Evolutionary conservation across 1,284 basidiomycete species (phyloP).

Genomic region (Tranzscheliella williamsii): DNA sequence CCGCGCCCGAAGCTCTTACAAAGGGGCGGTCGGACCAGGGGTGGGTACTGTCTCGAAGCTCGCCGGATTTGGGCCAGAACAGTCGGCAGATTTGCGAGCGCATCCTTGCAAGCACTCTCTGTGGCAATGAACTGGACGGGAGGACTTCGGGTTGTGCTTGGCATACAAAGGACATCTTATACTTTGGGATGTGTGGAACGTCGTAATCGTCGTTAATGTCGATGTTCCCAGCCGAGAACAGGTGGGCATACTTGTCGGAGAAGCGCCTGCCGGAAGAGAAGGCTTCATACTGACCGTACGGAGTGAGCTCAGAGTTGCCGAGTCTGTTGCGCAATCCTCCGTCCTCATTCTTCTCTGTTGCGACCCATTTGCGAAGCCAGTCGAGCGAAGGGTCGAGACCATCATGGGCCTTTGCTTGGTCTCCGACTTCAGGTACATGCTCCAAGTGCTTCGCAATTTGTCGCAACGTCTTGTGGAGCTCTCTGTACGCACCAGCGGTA

Average conservation of each 20-base stretch:
- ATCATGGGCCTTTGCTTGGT: neutral
- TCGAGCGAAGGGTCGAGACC: constrained; percentile 17
- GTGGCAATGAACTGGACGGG: neutral
- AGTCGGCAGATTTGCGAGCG: neutral
- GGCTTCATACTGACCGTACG: constrained; percentile 36
- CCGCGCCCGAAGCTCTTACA: constrained; percentile 27
- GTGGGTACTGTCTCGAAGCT: neutral
- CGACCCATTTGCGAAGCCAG: constrained; percentile 25
- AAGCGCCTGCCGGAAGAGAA: constrained; percentile 30
- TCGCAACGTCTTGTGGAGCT: constrained; percentile 25
- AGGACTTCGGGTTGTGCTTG: neutral
- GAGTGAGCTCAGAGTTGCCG: constrained; percentile 32
- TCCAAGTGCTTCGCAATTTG: constrained; percentile 33
- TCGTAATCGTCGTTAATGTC: constrained; percentile 28
- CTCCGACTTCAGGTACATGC: constrained; percentile 5
- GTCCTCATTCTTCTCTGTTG: constrained; percentile 17
- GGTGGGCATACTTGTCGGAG: constrained; percentile 23
- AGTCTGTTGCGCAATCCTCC: constrained; percentile 29
- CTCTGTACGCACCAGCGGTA: constrained; percentile 22
- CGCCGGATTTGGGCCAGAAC: neutral
- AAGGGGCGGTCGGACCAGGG: constrained; percentile 8
- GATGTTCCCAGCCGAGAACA: constrained; percentile 5
- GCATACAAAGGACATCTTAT: too few relatives aligned
- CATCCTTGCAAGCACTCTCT: neutral
- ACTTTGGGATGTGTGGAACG: too few relatives aligned